These are phyloP conservation scores for Alternaria sp. DNA, from an alignment of 2,329 filamentous ascomycete genomes.

Conservation along the genomic window DNA sequence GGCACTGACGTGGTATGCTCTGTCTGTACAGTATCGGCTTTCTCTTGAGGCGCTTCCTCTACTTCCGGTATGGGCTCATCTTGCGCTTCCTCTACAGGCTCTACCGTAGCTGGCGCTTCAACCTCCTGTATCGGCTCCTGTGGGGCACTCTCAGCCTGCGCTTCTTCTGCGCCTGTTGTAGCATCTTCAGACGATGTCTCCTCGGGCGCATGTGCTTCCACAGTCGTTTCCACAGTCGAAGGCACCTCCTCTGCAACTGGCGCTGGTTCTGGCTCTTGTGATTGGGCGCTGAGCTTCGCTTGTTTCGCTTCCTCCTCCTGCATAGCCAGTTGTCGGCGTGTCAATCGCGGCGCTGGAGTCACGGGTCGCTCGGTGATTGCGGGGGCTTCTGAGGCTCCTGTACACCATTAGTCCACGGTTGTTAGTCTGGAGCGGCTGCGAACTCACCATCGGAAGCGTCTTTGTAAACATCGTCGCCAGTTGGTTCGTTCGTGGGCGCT, in stretches of 20 bases:
- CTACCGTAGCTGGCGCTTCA: neutral
- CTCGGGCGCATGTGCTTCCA: slow-evolving; percentile 3
- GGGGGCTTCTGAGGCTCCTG: slow-evolving; percentile 29
- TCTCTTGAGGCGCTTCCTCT: slow-evolving; percentile 1
- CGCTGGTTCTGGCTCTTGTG: slow-evolving; percentile 11
- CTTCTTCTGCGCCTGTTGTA: slow-evolving; percentile 1
- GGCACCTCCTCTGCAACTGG: slow-evolving; percentile 1
- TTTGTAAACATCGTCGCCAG: slow-evolving; percentile 26
- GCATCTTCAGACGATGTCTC: slow-evolving; percentile 2
- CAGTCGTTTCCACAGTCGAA: slow-evolving; percentile 1
- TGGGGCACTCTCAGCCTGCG: neutral
- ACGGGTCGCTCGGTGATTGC: slow-evolving; percentile 30
- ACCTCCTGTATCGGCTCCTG: neutral
- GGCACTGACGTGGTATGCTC: neutral
- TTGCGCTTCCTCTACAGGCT: slow-evolving; percentile 3
- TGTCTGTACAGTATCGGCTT: neutral
- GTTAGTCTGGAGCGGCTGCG: neutral
- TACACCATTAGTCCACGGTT: slow-evolving; percentile 21
- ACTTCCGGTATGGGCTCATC: neutral
- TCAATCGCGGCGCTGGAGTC: slow-evolving; percentile 37
- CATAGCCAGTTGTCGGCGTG: slow-evolving; percentile 45
- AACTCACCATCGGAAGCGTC: slow-evolving; percentile 26
- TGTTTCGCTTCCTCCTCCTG: slow-evolving; percentile 40
- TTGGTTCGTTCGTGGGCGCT: slow-evolving; percentile 26
- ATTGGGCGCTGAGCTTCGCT: slow-evolving; percentile 22